Evolutionary conservation across 2,329 filamentous ascomycete genomes (phyloP).

Genomic region (Fusarium cyanostomum): DNA sequence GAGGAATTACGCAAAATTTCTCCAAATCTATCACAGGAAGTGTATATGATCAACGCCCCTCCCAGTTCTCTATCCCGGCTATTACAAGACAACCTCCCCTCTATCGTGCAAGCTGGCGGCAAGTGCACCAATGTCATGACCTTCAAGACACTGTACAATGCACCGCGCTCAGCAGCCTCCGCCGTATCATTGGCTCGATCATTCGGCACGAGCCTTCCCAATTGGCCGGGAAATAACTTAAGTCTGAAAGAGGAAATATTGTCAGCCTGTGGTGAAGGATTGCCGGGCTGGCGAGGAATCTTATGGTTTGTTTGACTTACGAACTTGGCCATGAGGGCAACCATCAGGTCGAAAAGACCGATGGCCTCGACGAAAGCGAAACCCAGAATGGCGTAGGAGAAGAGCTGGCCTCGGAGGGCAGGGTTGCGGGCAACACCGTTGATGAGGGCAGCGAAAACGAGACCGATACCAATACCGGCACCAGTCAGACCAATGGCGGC

Average conservation of each 20-base stretch:
- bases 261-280: slow-evolving; percentile 15
- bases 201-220: slow-evolving; percentile 50
- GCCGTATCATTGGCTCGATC: slow-evolving; percentile 48
- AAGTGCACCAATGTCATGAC: slow-evolving; percentile 41
- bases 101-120: slow-evolving; percentile 48
- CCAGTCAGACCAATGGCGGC: slow-evolving; percentile 92
- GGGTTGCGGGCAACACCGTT: slow-evolving; percentile 94
- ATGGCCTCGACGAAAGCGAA: slow-evolving; percentile 96
- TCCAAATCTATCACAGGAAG: slow-evolving; percentile 51
- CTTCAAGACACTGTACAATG: slow-evolving; percentile 42
- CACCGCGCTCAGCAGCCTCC: slow-evolving; percentile 42
- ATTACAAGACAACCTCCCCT: slow-evolving; percentile 52
- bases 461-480: slow-evolving; percentile 95
- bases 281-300: background rate
- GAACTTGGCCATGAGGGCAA: slow-evolving; percentile 94
- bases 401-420: slow-evolving; percentile 92
- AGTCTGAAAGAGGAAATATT: slow-evolving; percentile 42
- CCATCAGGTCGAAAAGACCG: slow-evolving; percentile 88
- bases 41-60: slow-evolving; percentile 46
- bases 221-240: slow-evolving; percentile 48
- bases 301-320: slow-evolving; percentile 59
- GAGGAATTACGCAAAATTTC: slow-evolving; percentile 47
- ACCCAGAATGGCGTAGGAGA: slow-evolving; percentile 94
- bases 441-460: slow-evolving; percentile 91
- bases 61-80: slow-evolving; percentile 54